phyloP scores from a whole-genome alignment of 2,329 filamentous ascomycete species.

The Aspergillus brasiliensis region DNA sequence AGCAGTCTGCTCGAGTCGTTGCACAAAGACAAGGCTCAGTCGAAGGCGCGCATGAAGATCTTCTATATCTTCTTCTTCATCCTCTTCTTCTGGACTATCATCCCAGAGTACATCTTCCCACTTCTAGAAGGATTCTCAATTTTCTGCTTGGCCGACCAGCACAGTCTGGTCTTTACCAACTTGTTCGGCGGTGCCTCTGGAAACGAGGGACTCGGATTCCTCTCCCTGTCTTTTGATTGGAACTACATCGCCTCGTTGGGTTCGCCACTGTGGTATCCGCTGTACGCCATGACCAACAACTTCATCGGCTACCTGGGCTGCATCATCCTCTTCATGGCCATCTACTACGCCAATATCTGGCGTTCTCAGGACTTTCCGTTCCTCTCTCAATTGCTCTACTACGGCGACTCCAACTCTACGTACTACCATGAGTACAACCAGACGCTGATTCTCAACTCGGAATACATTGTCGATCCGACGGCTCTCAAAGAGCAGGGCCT shows the following conservation, averaged over 20 bases:
- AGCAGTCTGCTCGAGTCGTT: constrained; percentile 3
- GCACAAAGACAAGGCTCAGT: constrained; percentile 1
- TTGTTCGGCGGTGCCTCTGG: constrained; percentile 5
- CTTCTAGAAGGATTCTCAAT: constrained; percentile 3
- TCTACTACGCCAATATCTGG: constrained; percentile 8
- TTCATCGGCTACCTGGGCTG: constrained; percentile 4
- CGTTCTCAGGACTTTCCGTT: constrained; percentile 5
- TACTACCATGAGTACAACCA: constrained; percentile 6
- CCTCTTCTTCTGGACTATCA: constrained; percentile 7
- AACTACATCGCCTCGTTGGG: constrained; percentile 6
- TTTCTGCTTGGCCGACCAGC: constrained; percentile 6
- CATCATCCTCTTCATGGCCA: constrained; percentile 6
- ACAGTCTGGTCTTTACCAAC: constrained; percentile 5
- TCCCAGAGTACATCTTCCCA: constrained; percentile 5
- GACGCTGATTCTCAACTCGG: background rate
- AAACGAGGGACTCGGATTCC: constrained; percentile 6
- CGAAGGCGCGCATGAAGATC: constrained; percentile 1
- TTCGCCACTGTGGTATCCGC: constrained; percentile 3
- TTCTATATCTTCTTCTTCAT: constrained; percentile 5
- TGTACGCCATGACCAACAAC: constrained; percentile 7
- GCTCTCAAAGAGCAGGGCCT: constrained; percentile 6
- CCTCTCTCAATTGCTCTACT: constrained; percentile 5
- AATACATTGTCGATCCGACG: background rate
- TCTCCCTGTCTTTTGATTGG: constrained; percentile 3
- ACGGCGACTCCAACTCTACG: constrained; percentile 9